phyloP scores from a whole-genome alignment of 495 filamentous ascomycete species.

The Penicillium paradoxum region DNA sequence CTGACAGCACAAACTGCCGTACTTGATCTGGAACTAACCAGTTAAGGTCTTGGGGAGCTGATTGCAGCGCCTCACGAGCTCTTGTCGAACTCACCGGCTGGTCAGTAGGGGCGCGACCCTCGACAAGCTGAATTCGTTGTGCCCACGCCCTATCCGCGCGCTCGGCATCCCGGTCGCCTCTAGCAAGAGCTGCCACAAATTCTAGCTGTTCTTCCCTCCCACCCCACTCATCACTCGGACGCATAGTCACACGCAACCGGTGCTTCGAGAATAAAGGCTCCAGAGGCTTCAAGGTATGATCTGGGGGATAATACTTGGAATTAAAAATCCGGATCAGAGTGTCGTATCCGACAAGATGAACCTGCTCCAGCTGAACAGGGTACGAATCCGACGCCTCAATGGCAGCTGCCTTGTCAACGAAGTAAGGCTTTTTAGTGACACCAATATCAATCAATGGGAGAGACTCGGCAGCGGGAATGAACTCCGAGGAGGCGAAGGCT shows the following conservation, averaged over 20 bases:
- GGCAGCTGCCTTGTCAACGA: slow-evolving; percentile 73
- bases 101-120: slow-evolving; percentile 50
- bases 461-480: slow-evolving; percentile 10
- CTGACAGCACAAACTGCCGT: slow-evolving; percentile 48
- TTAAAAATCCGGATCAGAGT: slow-evolving; percentile 80
- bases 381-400: slow-evolving; percentile 56
- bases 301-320: slow-evolving; percentile 73
- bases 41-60: slow-evolving; percentile 51
- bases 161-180: slow-evolving; percentile 47
- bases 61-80: slow-evolving; percentile 59
- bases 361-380: slow-evolving; percentile 47
- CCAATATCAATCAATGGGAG: slow-evolving; percentile 64
- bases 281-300: slow-evolving; percentile 51
- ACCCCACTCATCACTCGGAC: slow-evolving; percentile 66
- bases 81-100: slow-evolving; percentile 71
- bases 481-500: background rate
- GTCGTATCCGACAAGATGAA: slow-evolving; percentile 84
- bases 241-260: slow-evolving; percentile 64
- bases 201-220: slow-evolving; percentile 51
- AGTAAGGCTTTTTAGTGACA: slow-evolving; percentile 77
- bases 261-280: slow-evolving; percentile 65
- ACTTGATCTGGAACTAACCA: slow-evolving; percentile 62
- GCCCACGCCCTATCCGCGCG: slow-evolving; percentile 66
- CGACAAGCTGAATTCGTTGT: slow-evolving; percentile 62
- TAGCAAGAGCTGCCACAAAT: slow-evolving; percentile 50